A percentile compares a stretch with the other conserved stretches of the same genome.
These are phyloP conservation scores for Naganishia liquefaciens DNA, from an alignment of 1,284 basidiomycete genomes.

Conservation along the genomic window DNA sequence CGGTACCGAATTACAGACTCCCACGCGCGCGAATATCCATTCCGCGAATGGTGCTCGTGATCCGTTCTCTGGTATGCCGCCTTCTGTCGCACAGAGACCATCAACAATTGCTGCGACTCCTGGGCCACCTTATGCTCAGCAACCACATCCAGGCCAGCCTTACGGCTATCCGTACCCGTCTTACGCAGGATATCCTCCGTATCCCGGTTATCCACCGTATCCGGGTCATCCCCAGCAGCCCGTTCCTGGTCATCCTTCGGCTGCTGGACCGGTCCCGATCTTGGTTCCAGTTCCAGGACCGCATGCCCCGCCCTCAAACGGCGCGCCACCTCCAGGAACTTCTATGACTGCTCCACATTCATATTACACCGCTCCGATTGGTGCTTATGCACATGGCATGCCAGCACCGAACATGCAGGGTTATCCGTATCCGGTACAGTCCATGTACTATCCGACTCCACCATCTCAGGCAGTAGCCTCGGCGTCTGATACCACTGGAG, in stretches of 20 bases:
- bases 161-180: conserved; percentile 18
- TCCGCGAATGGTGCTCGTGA: background rate
- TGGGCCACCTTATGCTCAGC: background rate
- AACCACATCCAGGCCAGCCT: conserved; percentile 6
- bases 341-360: conserved; percentile 12
- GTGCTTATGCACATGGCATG: background rate
- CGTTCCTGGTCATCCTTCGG: conserved; percentile 5
- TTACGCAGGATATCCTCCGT: conserved; percentile 16
- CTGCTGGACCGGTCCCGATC: conserved; percentile 7
- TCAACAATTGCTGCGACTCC: conserved; percentile 1
- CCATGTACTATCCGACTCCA: background rate
- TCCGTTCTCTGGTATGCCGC: conserved; percentile 14
- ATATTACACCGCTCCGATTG: background rate
- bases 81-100: conserved; percentile 10
- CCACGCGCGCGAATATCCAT: conserved; percentile 5
- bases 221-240: conserved; percentile 9
- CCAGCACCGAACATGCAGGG: background rate
- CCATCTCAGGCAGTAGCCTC: background rate
- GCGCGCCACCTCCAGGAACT: background rate
- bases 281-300: conserved; percentile 17
- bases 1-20: conserved; percentile 12
- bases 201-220: conserved; percentile 15
- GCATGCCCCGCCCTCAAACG: background rate
- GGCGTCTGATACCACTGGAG: background rate
- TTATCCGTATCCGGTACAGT: conserved; percentile 13